Conservation (phyloP, 2,329 filamentous ascomycete genomes). For the Periconia digitata region DNA sequence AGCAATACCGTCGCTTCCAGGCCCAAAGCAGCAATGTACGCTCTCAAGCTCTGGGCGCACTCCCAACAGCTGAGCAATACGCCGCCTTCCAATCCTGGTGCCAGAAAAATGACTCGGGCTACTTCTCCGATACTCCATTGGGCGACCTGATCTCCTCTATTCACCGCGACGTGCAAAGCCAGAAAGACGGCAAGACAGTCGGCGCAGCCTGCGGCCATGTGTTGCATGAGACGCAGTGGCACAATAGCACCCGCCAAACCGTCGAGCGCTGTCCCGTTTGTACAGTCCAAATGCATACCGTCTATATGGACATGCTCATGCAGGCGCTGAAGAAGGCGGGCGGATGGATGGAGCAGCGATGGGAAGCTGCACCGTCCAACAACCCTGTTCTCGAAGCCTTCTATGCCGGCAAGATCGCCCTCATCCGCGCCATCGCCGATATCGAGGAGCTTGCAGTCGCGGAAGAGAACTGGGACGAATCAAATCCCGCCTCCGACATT, state of each 20-base stretch:
- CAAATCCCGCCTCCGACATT: slow-evolving; percentile 4
- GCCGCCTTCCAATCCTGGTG: slow-evolving; percentile 34
- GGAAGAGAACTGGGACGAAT: slow-evolving; percentile 20
- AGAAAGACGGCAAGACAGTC: neutral
- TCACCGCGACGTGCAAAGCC: neutral
- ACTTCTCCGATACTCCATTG: slow-evolving; percentile 31
- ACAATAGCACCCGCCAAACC: slow-evolving; percentile 2
- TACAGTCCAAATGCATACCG: slow-evolving; percentile 25
- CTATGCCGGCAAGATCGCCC: slow-evolving; percentile 23
- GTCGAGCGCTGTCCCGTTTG: slow-evolving; percentile 31
- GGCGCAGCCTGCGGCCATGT: slow-evolving; percentile 11
- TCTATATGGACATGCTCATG: slow-evolving; percentile 27
- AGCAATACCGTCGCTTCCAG: slow-evolving; percentile 32
- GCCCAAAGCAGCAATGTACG: slow-evolving; percentile 21
- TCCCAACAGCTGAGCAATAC: slow-evolving; percentile 30
- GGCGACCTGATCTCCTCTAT: neutral
- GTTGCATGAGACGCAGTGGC: slow-evolving; percentile 20
- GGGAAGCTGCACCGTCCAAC: slow-evolving; percentile 9
- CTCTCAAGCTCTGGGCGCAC: slow-evolving; percentile 18
- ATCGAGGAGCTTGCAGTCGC: slow-evolving; percentile 23
- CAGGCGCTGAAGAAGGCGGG: slow-evolving; percentile 23
- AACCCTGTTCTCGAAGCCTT: slow-evolving; percentile 23
- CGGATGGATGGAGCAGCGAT: slow-evolving; percentile 20
- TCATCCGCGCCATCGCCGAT: slow-evolving; percentile 20
- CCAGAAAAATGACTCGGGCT: slow-evolving; percentile 31